Percentiles rank a stretch among this genome's conserved stretches.
Evolutionary conservation across 1,284 basidiomycete species (phyloP).

Genomic region (Cutaneotrichosporon arboriforme): DNA sequence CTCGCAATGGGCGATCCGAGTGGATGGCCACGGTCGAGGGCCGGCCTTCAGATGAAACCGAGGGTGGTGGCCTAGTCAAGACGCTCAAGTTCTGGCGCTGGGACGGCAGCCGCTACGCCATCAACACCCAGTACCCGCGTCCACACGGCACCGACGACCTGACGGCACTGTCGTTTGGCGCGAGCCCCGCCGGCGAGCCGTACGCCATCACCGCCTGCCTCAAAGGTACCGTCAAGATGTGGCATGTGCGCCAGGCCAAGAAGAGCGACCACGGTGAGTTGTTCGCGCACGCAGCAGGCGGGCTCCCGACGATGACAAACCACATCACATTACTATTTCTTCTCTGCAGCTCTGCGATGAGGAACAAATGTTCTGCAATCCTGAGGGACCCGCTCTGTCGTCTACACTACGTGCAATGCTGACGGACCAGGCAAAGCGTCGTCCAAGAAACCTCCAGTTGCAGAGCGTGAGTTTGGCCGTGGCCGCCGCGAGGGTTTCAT

Average conservation of each 20-base stretch:
- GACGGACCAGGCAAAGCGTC: constrained; percentile 32
- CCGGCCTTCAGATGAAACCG: constrained; percentile 60
- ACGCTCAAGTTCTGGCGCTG: constrained; percentile 81
- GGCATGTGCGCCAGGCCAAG: constrained; percentile 45
- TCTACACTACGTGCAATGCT: not conserved
- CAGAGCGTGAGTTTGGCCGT: constrained; percentile 38
- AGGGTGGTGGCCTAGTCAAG: constrained; percentile 56
- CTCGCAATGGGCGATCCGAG: constrained; percentile 48
- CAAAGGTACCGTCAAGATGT: constrained; percentile 49
- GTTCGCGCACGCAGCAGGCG: not conserved
- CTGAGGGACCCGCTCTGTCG: constrained; percentile 26
- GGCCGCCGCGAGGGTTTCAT: constrained; percentile 19
- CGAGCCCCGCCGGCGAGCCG: constrained; percentile 24
- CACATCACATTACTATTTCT: constrained; percentile 45
- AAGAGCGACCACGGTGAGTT: constrained; percentile 43
- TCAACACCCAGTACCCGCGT: constrained; percentile 83
- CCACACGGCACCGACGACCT: constrained; percentile 71
- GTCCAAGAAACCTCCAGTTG: constrained; percentile 25
- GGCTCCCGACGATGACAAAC: constrained; percentile 37
- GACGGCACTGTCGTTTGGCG: constrained; percentile 62
- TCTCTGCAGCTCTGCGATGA: constrained; percentile 35
- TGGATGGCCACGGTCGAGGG: constrained; percentile 94
- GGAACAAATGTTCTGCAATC: constrained; percentile 49
- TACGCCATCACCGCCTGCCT: constrained; percentile 47
- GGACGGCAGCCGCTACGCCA: constrained; percentile 51